Percentiles rank a stretch among this genome's conserved stretches.
Conservation (phyloP, 202 grass and related monocot genomes). For the Digitaria exilis region DNA sequence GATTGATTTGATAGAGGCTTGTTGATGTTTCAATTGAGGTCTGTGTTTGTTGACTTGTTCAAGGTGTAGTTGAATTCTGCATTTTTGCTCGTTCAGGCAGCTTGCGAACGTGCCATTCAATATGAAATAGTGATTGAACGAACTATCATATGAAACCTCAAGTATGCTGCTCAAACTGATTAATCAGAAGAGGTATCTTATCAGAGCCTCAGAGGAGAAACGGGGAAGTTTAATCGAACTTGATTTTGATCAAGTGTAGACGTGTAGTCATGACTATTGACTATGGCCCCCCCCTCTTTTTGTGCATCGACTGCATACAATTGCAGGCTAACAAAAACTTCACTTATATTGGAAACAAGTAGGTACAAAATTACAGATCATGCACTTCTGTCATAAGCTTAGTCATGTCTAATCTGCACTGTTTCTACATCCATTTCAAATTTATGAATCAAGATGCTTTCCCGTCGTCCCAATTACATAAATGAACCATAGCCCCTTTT, state of each 20-base stretch:
- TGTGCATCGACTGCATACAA: neutral
- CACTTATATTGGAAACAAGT: neutral
- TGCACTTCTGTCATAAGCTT: neutral
- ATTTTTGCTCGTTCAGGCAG: neutral
- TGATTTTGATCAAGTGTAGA: conserved; percentile 1
- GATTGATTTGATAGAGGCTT: neutral
- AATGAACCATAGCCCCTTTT: conserved; percentile 5
- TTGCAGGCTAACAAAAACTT: neutral
- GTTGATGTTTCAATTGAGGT: conserved; percentile 3
- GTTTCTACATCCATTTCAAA: neutral
- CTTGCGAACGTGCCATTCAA: neutral
- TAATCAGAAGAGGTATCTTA: neutral
- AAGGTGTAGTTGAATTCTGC: conserved; percentile 6
- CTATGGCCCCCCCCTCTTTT: neutral
- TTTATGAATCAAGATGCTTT: neutral
- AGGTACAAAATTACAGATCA: neutral
- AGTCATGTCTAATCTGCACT: neutral
- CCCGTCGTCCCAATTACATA: neutral
- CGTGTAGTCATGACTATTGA: conserved; percentile 10
- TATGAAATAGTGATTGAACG: neutral
- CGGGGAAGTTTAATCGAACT: neutral
- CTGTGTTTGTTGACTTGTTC: neutral
- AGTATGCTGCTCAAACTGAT: neutral
- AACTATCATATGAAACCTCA: neutral
- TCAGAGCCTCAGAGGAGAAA: neutral